Base-by-base conservation (phyloP, 2,329 filamentous ascomycete species). In the Aspergillus aculeatinus region DNA sequence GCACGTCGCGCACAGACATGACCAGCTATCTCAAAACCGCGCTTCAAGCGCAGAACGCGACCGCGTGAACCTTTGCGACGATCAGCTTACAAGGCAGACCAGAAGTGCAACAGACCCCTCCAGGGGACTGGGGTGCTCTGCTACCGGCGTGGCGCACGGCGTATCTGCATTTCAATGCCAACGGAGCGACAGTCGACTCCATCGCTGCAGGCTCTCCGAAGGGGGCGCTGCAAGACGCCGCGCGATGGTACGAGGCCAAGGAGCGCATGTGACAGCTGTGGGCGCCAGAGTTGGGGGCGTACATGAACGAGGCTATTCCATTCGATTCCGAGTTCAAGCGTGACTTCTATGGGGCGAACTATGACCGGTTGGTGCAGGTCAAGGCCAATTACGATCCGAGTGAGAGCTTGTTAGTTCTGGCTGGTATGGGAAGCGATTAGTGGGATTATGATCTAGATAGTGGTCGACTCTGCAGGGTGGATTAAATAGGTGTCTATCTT, bases 111-210 rank as follows among this genome's bases (percentile, higher is more conserved):
- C 23, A 59, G 29, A 48, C 44, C 21, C 51, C 44, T 3, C 3
- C 25, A 10, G 16, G 21, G 1, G 42, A 14, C 4, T 49, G 57
- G 31, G 51, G 57, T 0, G 33, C 51, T 14, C n/a, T 55, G 5
- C 42, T 49, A 29, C 51, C 57, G 0, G 71, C 70, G 0, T 79
- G 76, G 76, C 68, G 71, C 50, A 67, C 50, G 2, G 68, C 73
- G 4, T 77, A 77, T 23, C 55, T 72, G 2, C 73, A 75, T 42
- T 59, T 70, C 14, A 69, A 73, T 52, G 59, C 68, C 2, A 70
- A 63, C 4, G 70, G 72, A 0, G 70, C 65, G 14, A 63, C 56
- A 0, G 65, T 21, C 10, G 58, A 62, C 10, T 44, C 64, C 3
- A 55, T 39, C 3, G n/a, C 49, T 2, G 44, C 51, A 2, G 56